phyloP scores from a whole-genome alignment of 805 yeast species.

The Zygosaccharomyces siamensis region DNA sequence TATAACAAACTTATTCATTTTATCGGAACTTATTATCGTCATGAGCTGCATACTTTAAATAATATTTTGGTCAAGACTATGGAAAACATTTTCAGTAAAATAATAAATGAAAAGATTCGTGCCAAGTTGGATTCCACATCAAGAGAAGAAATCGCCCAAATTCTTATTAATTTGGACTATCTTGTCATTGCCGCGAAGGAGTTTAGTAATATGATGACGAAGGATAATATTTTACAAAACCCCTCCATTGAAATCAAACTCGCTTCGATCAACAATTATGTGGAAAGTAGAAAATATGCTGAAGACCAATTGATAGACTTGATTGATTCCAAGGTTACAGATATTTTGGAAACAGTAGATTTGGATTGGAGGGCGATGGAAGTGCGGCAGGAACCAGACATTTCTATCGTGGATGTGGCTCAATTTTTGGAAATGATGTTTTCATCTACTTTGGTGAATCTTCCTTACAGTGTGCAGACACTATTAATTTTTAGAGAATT shows the following conservation, averaged over 20 bases:
- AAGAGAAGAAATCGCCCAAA: conserved; percentile 88
- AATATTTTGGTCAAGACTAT: conserved; percentile 55
- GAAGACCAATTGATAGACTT: conserved; percentile 77
- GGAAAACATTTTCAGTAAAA: conserved; percentile 62
- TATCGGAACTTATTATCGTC: conserved; percentile 59
- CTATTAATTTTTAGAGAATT: conserved; percentile 80
- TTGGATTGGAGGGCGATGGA: conserved; percentile 70
- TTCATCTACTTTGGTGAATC: conserved; percentile 72
- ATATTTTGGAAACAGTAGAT: conserved; percentile 76
- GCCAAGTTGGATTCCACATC: conserved; percentile 62
- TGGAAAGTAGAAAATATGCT: conserved; percentile 58
- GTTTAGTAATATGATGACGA: conserved; percentile 43
- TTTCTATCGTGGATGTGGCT: conserved; percentile 76
- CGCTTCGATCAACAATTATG: conserved; percentile 52
- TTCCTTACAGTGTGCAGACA: conserved; percentile 74
- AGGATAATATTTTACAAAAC: conserved; percentile 33
- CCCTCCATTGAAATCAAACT: conserved; percentile 42
- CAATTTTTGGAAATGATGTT: conserved; percentile 80
- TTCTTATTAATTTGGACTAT: conserved; percentile 80
- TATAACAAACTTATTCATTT: conserved; percentile 62
- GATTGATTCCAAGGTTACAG: conserved; percentile 75
- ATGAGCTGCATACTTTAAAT: conserved; percentile 54
- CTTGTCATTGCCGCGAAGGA: conserved; percentile 72
- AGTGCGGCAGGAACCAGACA: conserved; percentile 58
- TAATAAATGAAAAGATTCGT: conserved; percentile 60